Percentiles rank a stretch among this genome's conserved stretches.
Evolutionary conservation across 148 eudicot species (phyloP).

Genomic region (Amaranthus palmeri): DNA sequence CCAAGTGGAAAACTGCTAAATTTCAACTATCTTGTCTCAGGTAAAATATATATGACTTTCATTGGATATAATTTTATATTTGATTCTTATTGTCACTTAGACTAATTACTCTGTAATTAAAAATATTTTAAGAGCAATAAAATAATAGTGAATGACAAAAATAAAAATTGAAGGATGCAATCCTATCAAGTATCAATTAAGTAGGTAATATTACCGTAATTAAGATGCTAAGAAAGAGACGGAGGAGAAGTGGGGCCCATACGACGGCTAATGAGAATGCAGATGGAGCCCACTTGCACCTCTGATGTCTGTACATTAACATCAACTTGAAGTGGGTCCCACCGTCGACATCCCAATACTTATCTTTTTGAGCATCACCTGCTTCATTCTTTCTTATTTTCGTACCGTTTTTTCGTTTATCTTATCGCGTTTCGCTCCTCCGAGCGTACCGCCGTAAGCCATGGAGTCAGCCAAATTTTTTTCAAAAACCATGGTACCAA

Average conservation of each 20-base stretch:
- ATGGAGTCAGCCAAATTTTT: too few species aligned
- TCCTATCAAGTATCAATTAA: too few species aligned
- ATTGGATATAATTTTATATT: too few species aligned
- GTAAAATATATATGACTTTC: too few species aligned
- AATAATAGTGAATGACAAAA: conserved; percentile 6
- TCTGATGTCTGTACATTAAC: conserved; percentile 3
- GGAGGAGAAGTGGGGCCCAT: background rate
- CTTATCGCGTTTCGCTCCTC: conserved; percentile 2
- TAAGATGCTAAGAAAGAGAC: background rate
- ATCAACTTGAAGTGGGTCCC: conserved; percentile 2
- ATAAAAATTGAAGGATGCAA: background rate
- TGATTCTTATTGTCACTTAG: too few species aligned
- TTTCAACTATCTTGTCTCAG: too few species aligned
- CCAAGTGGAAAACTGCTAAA: too few species aligned
- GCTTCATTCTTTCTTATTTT: background rate
- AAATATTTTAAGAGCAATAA: background rate
- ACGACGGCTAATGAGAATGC: conserved; percentile 10
- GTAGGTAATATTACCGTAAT: background rate
- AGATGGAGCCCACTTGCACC: conserved; percentile 8
- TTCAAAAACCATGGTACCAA: too few species aligned
- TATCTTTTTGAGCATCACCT: background rate
- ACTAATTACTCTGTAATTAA: too few species aligned
- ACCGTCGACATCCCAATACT: background rate
- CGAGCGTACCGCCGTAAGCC: too few species aligned
- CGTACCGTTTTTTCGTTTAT: background rate